Evolutionary conservation across 805 yeast species (phyloP), one percentile per base, ranked within the genome.

Genomic region (Saturnispora besseyi): DNA sequence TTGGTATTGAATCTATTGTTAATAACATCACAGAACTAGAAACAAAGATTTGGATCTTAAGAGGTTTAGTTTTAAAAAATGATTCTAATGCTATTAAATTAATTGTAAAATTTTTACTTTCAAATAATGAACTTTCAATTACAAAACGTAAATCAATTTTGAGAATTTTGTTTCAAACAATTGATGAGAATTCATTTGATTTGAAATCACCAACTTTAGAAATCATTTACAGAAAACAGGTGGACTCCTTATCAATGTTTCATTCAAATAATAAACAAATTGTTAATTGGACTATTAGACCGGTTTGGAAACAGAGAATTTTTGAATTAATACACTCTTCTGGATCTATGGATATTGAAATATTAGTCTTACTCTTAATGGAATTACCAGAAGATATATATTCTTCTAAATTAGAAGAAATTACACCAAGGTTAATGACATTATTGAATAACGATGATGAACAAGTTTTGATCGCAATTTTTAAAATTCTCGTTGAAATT

Each of bases 251-350:
- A 1, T 30, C 41, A 40, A 13, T 45, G 32, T 21, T 26, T 11
- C 44, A 36, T 13, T 22, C 41, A 32, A 49, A 18, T 26, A 45
- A 57, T 5, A 62, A 59, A 42, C 50, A 55, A 4, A 50, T 49
- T n/a, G 76, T 75, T 1, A 79, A 79, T 54, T 72, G 84, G 49
- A 78, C 81, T 52, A 76, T 84, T 18, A 76, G 85, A 51, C 64
- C 77, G 42, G 71, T 93, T 24, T 87, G 84, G 72, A 88, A 88
- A 61, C 99, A 93, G 60, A 81, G 81, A 55, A 73, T 87, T 26
- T 87, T 88, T 61, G 78, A 79, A 52, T 66, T 72, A 8, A 68
- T 80, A 1, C 71, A 87, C 5, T 64, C 62, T 24, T 38, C 42
- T 8, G n/a, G 30, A 12, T 24, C 42, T 11, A 13, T 38, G 5